phyloP scores from a whole-genome alignment of 169 alveolate species.

The Plasmodium chabaudi region DNA sequence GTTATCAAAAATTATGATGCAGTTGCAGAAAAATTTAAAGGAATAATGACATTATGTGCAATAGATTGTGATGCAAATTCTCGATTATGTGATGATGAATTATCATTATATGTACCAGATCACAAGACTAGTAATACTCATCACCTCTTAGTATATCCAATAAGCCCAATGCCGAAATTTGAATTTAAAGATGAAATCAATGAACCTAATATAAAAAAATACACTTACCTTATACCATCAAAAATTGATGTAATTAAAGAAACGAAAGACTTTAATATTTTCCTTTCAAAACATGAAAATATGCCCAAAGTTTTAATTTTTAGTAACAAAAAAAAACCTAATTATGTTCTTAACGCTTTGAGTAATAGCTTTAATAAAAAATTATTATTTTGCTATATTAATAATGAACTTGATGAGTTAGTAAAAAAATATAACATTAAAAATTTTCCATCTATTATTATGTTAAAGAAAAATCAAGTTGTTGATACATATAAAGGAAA shows the following conservation, averaged over 20 bases:
- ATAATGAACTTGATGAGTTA: slow-evolving; percentile 83
- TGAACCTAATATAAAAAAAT: slow-evolving; percentile 51
- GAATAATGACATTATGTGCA: slow-evolving; percentile 79
- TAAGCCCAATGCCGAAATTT: slow-evolving; percentile 83
- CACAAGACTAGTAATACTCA: slow-evolving; percentile 79
- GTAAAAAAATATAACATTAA: slow-evolving; percentile 90
- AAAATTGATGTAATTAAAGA: slow-evolving; percentile 79
- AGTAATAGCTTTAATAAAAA: slow-evolving; percentile 80
- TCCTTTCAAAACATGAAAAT: slow-evolving; percentile 82
- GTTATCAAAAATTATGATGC: slow-evolving; percentile 78
- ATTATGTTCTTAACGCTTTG: slow-evolving; percentile 83
- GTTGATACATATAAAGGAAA: slow-evolving; percentile 92
- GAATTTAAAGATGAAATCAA: slow-evolving; percentile 73
- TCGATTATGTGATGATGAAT: slow-evolving; percentile 77
- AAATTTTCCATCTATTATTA: slow-evolving; percentile 89
- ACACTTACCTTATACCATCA: slow-evolving; percentile 81
- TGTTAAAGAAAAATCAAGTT: slow-evolving; percentile 87
- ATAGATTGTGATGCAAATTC: slow-evolving; percentile 80
- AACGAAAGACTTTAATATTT: slow-evolving; percentile 76
- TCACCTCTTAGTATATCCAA: slow-evolving; percentile 80
- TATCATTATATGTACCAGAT: slow-evolving; percentile 60
- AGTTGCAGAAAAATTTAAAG: slow-evolving; percentile 82
- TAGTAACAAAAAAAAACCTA: slow-evolving; percentile 83
- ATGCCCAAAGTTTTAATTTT: slow-evolving; percentile 84
- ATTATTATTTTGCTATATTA: slow-evolving; percentile 79